Evolutionary conservation across 2,329 filamentous ascomycete genomes (phyloP).

Genomic region (Amesomyces nigricolor): DNA sequence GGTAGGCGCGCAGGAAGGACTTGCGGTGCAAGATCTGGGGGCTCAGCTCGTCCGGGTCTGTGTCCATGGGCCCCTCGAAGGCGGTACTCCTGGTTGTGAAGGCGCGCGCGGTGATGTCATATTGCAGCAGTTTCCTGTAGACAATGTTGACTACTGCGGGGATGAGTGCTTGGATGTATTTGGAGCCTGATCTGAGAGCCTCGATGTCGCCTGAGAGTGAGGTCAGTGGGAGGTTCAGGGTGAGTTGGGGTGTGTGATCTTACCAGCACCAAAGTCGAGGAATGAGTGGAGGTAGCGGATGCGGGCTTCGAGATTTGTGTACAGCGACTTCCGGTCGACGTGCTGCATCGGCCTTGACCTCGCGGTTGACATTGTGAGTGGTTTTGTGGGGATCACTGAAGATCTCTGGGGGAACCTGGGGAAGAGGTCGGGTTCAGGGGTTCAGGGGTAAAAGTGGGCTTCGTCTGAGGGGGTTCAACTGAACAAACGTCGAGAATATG

Average conservation of each 20-base stretch:
- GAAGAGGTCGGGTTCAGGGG: neutral
- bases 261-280: conserved; percentile 67
- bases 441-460: neutral
- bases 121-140: conserved; percentile 73
- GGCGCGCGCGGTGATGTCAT: conserved; percentile 75
- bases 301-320: conserved; percentile 63
- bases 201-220: conserved; percentile 59
- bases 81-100: conserved; percentile 60
- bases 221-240: conserved; percentile 3
- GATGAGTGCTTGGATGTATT: conserved; percentile 77
- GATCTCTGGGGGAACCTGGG: neutral
- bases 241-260: conserved; percentile 26
- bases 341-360: conserved; percentile 41
- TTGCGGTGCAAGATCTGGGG: conserved; percentile 73
- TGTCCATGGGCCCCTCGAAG: conserved; percentile 62
- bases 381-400: neutral
- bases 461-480: too few relatives aligned
- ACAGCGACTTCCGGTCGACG: conserved; percentile 64
- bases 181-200: conserved; percentile 61
- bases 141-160: conserved; percentile 80
- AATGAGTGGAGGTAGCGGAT: conserved; percentile 71
- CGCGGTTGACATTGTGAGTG: conserved; percentile 21
- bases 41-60: conserved; percentile 58
- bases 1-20: conserved; percentile 70
- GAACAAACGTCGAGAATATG: neutral